Base-by-base conservation (phyloP, 1,284 basidiomycete species). In the Malassezia pachydermatis region DNA sequence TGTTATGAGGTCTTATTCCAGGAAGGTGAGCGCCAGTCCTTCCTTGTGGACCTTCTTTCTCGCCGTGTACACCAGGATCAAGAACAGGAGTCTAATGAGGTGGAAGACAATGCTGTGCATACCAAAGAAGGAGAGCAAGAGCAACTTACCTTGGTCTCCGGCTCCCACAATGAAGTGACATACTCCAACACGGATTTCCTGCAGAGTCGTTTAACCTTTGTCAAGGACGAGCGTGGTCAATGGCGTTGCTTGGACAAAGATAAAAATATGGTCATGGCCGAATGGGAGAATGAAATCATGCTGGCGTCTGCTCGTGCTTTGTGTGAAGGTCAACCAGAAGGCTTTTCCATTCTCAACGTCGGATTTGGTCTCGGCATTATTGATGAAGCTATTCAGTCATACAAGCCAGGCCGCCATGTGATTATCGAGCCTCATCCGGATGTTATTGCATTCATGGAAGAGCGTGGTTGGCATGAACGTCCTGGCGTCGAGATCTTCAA, bases 351-450 rank as follows among this genome's bases (percentile, higher is more conserved):
- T 0, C 75, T 98, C 45, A 98, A 96, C 64, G 76, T 96, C 27
- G 92, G 94, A 5, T 96, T 92, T 65, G 92, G 92, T 10, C 76
- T 98, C 9, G 92, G 92, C 11, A 90, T 96, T 50, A 88, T 95
- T 61, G 89, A 95, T 68, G 76, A 76, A 16, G 74, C 88, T 32
- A 86, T 94, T 71, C 86, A 92, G 73, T 70, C 73, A 1, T 74
- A 86, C 36, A 69, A 77, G 5, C 86, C 86, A 0, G 71, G 76
- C 2, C 75, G 80, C 28, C 94, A 99, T 70, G 82, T 87, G 51
- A 94, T 99, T 60, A 83, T 96, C 56, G 94, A 99, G 74, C 82
- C 92, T 0, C 94, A 99, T 68, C 84, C 86, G 0, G 86, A 94
- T 65, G 90, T 95, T 1, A 76, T 96, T 9, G 73, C 76, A 44